Evolutionary conservation across 305 asterid species (phyloP).

Genomic region (Rubia balearica): DNA sequence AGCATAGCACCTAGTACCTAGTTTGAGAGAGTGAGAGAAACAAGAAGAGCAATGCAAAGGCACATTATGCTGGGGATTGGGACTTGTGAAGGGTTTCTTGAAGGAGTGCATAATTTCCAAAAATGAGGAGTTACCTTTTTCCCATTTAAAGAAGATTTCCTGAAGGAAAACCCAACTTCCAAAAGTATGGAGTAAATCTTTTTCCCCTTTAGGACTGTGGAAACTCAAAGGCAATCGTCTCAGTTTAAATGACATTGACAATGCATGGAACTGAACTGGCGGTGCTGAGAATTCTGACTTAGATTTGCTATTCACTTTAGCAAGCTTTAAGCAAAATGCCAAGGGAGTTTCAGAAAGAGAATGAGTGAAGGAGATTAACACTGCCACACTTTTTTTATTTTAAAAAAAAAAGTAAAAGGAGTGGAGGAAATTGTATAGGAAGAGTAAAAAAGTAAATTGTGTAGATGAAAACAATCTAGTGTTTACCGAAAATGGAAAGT

Average conservation of each 20-base stretch:
- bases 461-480: too few relatives aligned
- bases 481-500: too few relatives aligned
- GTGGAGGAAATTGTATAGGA: too few relatives aligned
- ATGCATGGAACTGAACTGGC: constrained; percentile 24
- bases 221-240: constrained; percentile 29
- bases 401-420: too few relatives aligned
- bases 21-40: constrained; percentile 6
- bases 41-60: background rate
- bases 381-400: too few relatives aligned
- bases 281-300: constrained; percentile 36
- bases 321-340: constrained; percentile 43
- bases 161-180: constrained; percentile 39
- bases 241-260: constrained; percentile 44
- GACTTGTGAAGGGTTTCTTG: constrained; percentile 34
- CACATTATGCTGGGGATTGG: background rate
- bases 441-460: too few relatives aligned
- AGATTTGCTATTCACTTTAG: constrained; percentile 36
- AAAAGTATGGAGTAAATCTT: constrained; percentile 28
- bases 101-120: constrained; percentile 42
- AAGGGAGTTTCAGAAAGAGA: constrained; percentile 15
- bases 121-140: constrained; percentile 26
- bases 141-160: constrained; percentile 42
- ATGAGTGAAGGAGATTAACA: too few relatives aligned
- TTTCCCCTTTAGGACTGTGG: constrained; percentile 28
- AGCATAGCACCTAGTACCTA: background rate